These are phyloP conservation scores for Trematosphaeria pertusa DNA, from an alignment of 2,329 filamentous ascomycete genomes.

Conservation along the genomic window DNA sequence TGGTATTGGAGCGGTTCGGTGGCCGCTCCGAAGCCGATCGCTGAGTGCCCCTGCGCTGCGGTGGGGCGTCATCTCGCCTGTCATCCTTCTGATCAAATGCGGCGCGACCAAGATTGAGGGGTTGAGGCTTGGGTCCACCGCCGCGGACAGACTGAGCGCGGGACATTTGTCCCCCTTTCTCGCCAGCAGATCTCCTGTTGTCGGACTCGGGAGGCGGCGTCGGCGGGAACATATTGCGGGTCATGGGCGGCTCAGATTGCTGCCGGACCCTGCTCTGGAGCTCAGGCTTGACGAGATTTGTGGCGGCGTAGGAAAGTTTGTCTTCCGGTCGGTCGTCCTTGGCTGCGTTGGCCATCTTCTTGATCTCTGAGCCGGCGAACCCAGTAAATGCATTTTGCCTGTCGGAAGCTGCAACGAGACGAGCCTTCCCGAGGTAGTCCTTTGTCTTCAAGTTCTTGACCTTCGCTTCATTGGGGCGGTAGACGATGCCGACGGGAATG, in stretches of 20 bases:
- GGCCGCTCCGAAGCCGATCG: conserved; percentile 54
- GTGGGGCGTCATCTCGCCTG: too few species aligned
- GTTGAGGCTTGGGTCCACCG: conserved; percentile 55
- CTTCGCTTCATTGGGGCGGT: conserved; percentile 95
- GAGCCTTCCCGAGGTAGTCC: conserved; percentile 96
- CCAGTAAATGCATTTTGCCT: conserved; percentile 81
- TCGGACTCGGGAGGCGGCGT: conserved; percentile 96
- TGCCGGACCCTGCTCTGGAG: conserved; percentile 77
- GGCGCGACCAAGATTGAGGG: conserved; percentile 57
- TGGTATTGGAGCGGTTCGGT: conserved; percentile 45
- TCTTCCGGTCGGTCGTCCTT: conserved; percentile 83
- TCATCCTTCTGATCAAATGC: conserved; percentile 53
- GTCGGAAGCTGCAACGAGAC: conserved; percentile 87
- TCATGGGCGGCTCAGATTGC: conserved; percentile 81
- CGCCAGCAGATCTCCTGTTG: conserved; percentile 52
- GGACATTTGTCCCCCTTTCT: conserved; percentile 45
- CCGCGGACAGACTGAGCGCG: conserved; percentile 59
- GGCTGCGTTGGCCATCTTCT: conserved; percentile 65
- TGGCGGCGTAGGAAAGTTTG: conserved; percentile 88
- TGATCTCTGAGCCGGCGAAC: conserved; percentile 79
- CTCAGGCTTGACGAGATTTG: conserved; percentile 89
- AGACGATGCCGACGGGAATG: conserved; percentile 93
- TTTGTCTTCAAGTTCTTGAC: conserved; percentile 98
- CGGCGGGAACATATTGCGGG: conserved; percentile 89
- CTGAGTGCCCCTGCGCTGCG: conserved; percentile 46